Evolutionary conservation across 2,329 filamentous ascomycete genomes (phyloP).

Genomic region (Ophiobolus disseminans): DNA sequence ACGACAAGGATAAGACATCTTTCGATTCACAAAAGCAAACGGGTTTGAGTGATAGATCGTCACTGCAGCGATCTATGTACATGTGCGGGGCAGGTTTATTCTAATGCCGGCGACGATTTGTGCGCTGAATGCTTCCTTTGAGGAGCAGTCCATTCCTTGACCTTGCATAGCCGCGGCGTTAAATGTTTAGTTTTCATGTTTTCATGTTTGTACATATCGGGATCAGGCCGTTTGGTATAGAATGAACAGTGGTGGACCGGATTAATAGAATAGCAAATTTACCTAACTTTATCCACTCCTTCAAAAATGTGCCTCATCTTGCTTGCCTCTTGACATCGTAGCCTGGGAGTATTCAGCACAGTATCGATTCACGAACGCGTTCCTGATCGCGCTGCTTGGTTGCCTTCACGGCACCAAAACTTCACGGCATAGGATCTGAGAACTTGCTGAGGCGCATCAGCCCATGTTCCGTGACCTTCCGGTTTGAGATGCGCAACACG

Average conservation of each 20-base stretch:
- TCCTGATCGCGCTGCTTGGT: no score
- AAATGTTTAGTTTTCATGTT: constrained; percentile 7
- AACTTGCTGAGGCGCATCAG: no score
- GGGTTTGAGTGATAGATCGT: constrained; percentile 8
- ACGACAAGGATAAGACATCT: no score
- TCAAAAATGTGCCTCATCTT: neutral
- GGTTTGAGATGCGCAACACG: neutral
- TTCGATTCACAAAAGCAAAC: constrained; percentile 7
- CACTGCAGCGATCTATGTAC: constrained; percentile 4
- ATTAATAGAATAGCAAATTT: constrained; percentile 63
- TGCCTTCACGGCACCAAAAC: no score
- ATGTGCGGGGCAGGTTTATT: constrained; percentile 11
- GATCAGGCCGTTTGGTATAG: constrained; percentile 5
- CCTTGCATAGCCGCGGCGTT: constrained; percentile 36
- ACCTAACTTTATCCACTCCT: constrained; percentile 15
- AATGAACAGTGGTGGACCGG: constrained; percentile 68
- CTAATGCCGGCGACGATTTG: constrained; percentile 5
- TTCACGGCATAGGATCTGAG: no score
- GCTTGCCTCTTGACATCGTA: neutral
- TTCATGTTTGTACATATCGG: constrained; percentile 15
- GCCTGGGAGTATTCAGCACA: neutral
- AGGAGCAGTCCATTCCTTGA: constrained; percentile 18
- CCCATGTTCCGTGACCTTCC: no score
- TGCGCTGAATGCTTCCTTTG: constrained; percentile 8
- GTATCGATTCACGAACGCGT: no score